Conservation (phyloP, 169 alveolate genomes). For the Cyclospora cayetanensis region DNA sequence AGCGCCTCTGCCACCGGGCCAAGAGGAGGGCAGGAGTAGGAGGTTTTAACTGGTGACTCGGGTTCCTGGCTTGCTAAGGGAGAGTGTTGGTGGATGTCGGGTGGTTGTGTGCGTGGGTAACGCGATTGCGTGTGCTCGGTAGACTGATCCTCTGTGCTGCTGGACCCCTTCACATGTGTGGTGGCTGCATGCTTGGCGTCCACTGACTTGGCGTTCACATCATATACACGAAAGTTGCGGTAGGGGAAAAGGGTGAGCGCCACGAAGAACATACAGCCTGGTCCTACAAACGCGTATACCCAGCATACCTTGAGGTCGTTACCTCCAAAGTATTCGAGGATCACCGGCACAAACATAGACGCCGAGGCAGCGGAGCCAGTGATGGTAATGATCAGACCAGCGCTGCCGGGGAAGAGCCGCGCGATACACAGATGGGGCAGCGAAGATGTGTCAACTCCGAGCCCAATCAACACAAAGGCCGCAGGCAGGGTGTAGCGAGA, state of each 20-base stretch:
- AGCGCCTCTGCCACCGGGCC: too few relatives aligned
- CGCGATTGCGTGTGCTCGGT: too few relatives aligned
- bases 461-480: constrained; percentile 12
- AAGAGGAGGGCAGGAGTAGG: too few relatives aligned
- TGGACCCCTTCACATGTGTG: too few relatives aligned
- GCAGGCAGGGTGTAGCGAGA: background rate
- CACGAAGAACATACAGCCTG: background rate
- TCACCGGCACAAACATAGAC: constrained; percentile 29
- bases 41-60: background rate
- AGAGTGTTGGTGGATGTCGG: background rate
- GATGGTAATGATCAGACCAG: constrained; percentile 23
- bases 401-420: constrained; percentile 30
- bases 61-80: background rate
- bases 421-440: constrained; percentile 37
- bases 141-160: too few relatives aligned
- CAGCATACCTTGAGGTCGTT: background rate
- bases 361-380: constrained; percentile 56
- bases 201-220: background rate
- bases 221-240: background rate
- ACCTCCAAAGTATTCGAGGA: background rate
- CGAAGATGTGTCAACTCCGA: constrained; percentile 48
- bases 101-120: background rate
- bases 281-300: background rate
- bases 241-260: background rate
- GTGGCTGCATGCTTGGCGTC: background rate